These are phyloP conservation scores for Kregervanrija fluxuum DNA, from an alignment of 805 yeast species.

Conservation along the genomic window DNA sequence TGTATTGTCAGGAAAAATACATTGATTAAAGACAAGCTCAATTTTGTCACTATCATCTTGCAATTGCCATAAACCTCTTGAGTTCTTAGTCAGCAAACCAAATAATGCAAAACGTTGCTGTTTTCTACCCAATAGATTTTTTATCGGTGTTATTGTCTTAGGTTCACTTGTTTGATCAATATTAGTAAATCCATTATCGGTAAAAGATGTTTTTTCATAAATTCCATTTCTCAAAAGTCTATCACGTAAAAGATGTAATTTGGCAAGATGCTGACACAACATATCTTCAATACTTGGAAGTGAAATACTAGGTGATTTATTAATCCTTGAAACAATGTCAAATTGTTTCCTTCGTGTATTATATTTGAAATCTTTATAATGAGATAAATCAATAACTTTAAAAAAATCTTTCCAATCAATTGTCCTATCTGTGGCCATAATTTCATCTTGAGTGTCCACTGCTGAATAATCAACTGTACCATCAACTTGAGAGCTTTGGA, in stretches of 20 bases:
- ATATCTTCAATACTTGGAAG: constrained; percentile 22
- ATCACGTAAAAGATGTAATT: constrained; percentile 62
- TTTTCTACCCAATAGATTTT: constrained; percentile 80
- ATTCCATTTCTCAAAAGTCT: constrained; percentile 65
- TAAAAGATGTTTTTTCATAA: constrained; percentile 3
- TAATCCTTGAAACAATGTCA: constrained; percentile 24
- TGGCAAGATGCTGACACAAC: constrained; percentile 38
- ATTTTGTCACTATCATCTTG: constrained; percentile 79
- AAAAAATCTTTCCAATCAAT: constrained; percentile 71
- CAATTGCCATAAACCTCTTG: constrained; percentile 62
- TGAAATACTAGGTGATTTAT: not conserved
- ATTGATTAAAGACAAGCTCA: constrained; percentile 55
- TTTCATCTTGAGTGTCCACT: not conserved
- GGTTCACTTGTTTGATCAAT: constrained; percentile 7
- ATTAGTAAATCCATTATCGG: not conserved
- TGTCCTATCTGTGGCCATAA: not conserved
- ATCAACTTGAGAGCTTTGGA: not conserved
- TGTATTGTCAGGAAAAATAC: constrained; percentile 54
- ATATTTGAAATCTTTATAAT: constrained; percentile 59
- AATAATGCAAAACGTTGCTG: constrained; percentile 68
- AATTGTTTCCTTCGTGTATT: constrained; percentile 59
- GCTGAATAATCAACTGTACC: constrained; percentile 1
- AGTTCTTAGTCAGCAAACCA: constrained; percentile 62
- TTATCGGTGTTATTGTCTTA: constrained; percentile 55
- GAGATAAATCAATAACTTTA: constrained; percentile 53